Percentiles rank a stretch among this genome's conserved stretches.
phyloP scores from a whole-genome alignment of 345 rosid species.

The Pelargonium nanum region DNA sequence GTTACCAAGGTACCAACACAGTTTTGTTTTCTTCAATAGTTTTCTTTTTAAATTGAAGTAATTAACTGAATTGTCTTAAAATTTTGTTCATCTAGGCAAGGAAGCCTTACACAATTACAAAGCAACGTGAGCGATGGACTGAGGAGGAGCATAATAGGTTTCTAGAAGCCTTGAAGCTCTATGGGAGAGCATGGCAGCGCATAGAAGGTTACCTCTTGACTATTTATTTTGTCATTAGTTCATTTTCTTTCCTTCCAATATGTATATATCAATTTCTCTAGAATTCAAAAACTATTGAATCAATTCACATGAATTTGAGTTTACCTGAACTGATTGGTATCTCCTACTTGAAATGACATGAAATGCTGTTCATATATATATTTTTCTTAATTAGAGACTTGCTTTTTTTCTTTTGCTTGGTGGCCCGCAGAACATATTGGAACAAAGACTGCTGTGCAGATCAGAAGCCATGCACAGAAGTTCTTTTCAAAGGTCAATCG shows the following conservation, averaged over 20 bases:
- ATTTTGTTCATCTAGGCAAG: neutral
- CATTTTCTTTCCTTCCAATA: neutral
- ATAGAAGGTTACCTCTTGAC: conserved; percentile 7
- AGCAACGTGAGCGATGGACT: conserved; percentile 11
- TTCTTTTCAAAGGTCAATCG: conserved; percentile 8
- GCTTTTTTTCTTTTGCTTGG: conserved; percentile 23
- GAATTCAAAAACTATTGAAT: neutral
- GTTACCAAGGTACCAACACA: conserved; percentile 48
- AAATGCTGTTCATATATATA: conserved; percentile 15
- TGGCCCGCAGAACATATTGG: conserved; percentile 13
- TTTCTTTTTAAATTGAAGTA: neutral
- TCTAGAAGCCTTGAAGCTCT: conserved; percentile 11
- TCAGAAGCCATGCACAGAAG: conserved; percentile 12
- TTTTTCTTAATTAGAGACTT: conserved; percentile 33
- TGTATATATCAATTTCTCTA: neutral
- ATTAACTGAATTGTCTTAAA: neutral
- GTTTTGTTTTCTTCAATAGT: neutral
- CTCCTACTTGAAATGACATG: conserved; percentile 10
- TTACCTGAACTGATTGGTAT: conserved; percentile 5
- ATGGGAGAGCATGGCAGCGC: conserved; percentile 10
- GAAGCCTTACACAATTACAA: conserved; percentile 7
- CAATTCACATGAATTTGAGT: conserved; percentile 1
- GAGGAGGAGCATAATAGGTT: conserved; percentile 11
- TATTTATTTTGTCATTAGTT: neutral
- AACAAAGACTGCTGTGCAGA: conserved; percentile 11